Base-by-base conservation (phyloP, 768 basidiomycete genomes). In the Podaxis mareebaensis region DNA sequence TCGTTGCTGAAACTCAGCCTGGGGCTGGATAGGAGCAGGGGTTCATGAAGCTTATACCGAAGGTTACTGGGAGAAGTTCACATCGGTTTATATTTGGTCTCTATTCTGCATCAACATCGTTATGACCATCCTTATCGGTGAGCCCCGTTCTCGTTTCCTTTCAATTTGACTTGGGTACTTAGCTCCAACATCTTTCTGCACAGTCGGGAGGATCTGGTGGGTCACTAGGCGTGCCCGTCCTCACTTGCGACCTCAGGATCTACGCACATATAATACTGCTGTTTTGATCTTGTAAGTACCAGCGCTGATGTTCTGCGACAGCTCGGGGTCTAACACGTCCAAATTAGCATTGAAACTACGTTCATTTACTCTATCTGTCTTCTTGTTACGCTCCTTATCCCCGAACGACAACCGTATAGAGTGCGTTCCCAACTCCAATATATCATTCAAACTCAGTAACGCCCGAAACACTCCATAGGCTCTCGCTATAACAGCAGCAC, bases 291-390 rank as follows among this genome's bases (percentile, higher is more conserved):
- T 67, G 69, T 70, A 38, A 48, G 65, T 48, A 12, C 5, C 17
- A 30, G 28, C 28, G 6, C 26, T 22, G 15, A 8, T 30, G 28
- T 20, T 26, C 28, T 30, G 28, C 28, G 28, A 30, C 28, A 30
- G 22, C 5, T 38, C 10, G 6, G n/a, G 3, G 39, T 13, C 20
- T 53, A 38, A 60, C 7, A 10, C 5, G 11, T 12, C 6, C 26
- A 36, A 10, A 10, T 24, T 51, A 72, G 73, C 17, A 61, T 71
- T 2, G 72, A 76, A 59, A 73, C 73, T 36, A 72, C 72, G 28
- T 59, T 70, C 12, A 64, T 75, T 7, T 76, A 76, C 58, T 66
- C 71, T 1, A 26, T 68, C 7, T 66, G 67, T 38, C 62, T 76
- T 17, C 58, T 74, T 44, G 20, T 68, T 10, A 60, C 69, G 44